Conservation (phyloP, 306 rosid genomes). For the Cicer chorassanicum region DNA sequence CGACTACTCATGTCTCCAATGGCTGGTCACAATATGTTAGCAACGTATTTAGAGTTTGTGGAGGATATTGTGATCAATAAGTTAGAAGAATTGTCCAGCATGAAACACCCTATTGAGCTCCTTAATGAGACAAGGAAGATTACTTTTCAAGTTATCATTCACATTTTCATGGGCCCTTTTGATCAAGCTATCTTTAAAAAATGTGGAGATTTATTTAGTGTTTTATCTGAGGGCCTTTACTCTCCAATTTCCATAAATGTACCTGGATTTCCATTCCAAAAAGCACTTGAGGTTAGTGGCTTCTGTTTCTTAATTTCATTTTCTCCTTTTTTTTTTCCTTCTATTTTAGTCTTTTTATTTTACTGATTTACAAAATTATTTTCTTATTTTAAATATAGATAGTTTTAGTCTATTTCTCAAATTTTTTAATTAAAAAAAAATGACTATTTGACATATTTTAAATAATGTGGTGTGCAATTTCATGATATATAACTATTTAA, state of each 20-base stretch:
- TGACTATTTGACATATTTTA: no score
- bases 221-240: background rate
- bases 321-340: no score
- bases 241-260: background rate
- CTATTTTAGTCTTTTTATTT: no score
- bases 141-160: constrained; percentile 42
- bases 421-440: no score
- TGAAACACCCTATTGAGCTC: constrained; percentile 38
- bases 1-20: constrained; percentile 33
- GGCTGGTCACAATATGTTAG: constrained; percentile 26
- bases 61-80: constrained; percentile 21
- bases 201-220: background rate
- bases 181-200: background rate
- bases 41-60: constrained; percentile 9
- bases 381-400: no score
- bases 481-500: no score
- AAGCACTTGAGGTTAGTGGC: constrained; percentile 40
- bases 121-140: constrained; percentile 18
- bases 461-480: no score
- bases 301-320: background rate
- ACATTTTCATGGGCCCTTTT: constrained; percentile 42
- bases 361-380: no score
- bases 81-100: constrained; percentile 40
- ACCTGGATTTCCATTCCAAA: constrained; percentile 44
- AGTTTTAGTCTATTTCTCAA: no score